Evolutionary conservation across 1,139 yeast species (phyloP).

Genomic region (Nakaseomyces nivariensis): DNA sequence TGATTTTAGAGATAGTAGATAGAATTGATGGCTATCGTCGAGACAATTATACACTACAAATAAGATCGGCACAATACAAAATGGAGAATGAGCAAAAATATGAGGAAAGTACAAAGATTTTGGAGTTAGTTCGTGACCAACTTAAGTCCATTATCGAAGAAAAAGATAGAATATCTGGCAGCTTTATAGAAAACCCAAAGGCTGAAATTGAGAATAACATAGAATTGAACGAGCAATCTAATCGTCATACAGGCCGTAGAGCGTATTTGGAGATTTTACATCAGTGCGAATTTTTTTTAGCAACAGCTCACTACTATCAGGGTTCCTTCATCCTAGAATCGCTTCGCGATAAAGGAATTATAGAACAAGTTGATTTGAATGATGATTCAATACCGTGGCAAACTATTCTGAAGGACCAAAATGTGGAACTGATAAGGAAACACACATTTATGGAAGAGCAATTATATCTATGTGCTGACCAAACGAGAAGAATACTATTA

Average conservation of each 20-base stretch:
- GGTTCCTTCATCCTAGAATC: conserved; percentile 26
- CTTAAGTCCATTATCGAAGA: conserved; percentile 21
- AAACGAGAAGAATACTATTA: conserved; percentile 40
- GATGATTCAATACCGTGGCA: conserved; percentile 5
- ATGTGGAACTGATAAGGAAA: conserved; percentile 9
- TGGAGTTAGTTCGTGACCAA: conserved; percentile 35
- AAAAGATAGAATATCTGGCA: conserved; percentile 9
- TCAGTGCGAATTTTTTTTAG: conserved; percentile 67
- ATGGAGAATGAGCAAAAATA: conserved; percentile 28
- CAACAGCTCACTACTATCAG: conserved; percentile 55
- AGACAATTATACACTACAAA: conserved; percentile 32
- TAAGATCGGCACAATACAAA: conserved; percentile 53
- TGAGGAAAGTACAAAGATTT: conserved; percentile 41
- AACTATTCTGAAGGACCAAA: conserved; percentile 17
- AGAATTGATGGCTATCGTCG: conserved; percentile 43
- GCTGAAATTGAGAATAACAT: neutral
- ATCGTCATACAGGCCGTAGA: conserved; percentile 19
- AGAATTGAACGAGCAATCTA: conserved; percentile 2
- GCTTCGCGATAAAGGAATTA: conserved; percentile 21
- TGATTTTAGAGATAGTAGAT: conserved; percentile 46
- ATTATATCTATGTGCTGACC: conserved; percentile 58
- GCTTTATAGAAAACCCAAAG: neutral
- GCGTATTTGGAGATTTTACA: conserved; percentile 48
- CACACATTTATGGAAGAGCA: conserved; percentile 34
- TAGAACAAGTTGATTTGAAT: neutral